Evolutionary conservation across 306 rosid genomes (phyloP).

Genomic region (Pterocarpus macrocarpus): DNA sequence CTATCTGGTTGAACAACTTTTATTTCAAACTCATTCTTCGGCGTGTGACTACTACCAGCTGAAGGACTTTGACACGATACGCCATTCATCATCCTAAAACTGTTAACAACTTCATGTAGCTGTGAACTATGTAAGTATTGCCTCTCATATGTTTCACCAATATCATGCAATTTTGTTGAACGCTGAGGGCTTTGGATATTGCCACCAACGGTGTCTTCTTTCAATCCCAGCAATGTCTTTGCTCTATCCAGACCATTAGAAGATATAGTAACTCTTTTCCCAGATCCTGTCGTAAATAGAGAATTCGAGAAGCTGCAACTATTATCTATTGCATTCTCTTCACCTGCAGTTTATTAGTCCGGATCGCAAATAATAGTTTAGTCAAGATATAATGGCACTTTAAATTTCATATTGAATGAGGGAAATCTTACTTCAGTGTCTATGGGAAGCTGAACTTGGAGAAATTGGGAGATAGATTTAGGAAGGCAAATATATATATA

Average conservation of each 20-base stretch:
- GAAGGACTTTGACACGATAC: constrained; percentile 45
- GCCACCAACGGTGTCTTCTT: constrained; percentile 49
- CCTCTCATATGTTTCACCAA: constrained; percentile 35
- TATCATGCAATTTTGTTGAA: constrained; percentile 13
- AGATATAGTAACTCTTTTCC: constrained; percentile 77
- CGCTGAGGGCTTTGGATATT: constrained; percentile 48
- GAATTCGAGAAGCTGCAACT: constrained; percentile 64
- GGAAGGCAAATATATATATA: background rate
- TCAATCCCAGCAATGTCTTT: constrained; percentile 69
- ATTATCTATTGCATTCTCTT: constrained; percentile 49
- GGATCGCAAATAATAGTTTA: background rate
- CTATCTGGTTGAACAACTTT: constrained; percentile 40
- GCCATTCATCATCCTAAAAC: constrained; percentile 31
- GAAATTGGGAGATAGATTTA: background rate
- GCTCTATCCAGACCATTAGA: constrained; percentile 72
- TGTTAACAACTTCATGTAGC: constrained; percentile 33
- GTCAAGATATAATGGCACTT: background rate
- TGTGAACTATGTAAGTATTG: constrained; percentile 31
- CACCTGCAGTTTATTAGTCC: constrained; percentile 54
- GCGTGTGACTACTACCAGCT: constrained; percentile 38
- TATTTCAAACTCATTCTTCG: constrained; percentile 46
- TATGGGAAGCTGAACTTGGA: background rate
- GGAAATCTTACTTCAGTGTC: background rate
- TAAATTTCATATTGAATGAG: background rate
- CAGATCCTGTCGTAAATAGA: constrained; percentile 81